Base-by-base conservation (phyloP, 441 rosid genomes). In the Lagerstroemia fauriei region DNA sequence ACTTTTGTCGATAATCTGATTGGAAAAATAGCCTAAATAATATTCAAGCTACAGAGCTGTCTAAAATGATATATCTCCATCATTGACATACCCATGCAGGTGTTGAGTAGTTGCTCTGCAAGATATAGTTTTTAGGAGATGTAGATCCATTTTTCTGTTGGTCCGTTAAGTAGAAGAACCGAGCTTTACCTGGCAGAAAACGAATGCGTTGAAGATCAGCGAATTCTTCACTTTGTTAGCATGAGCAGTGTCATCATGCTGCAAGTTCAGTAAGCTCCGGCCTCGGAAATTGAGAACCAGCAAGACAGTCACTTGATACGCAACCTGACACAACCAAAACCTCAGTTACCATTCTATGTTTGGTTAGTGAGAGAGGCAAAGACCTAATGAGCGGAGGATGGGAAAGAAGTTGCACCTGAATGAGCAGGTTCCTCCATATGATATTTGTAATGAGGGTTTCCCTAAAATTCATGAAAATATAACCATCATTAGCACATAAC, bases 341-440 rank as follows among this genome's bases (percentile, higher is more conserved):
- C 56, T 31, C n/a, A 70, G 61, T 48, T 2, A 66, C 17, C 71
- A 65, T 46, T 81, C 70, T n/a, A 61, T 51, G 61, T 68, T 57
- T 57, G 6, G 29, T 22, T 17, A 29, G 48, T 13, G 9, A 63
- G 44, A 38, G 44, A 38, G 44, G 31, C 68, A 16, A 29, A 31
- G 31, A 14, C 18, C 65, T 65, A 50, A 18, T 48, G 80, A 31
- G 34, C 29, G 10, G 18, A 74, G 17, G 61, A 9, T 20, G 9
- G n/a, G 66, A 27, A 22, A 72, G 78, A 57, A 57, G 50, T 34
- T 61, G n/a, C 83, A 93, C 99, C 95, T 97, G 99, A 83, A 97
- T 82, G 70, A 95, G 84, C 87, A 97, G 89, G 90, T 97, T 97
- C 87, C 98, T 93, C 98, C 99, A 97, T 97, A 96, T 96, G 87